Base-by-base conservation (phyloP, 2,329 filamentous ascomycete genomes). In the Monosporascus ibericus region DNA sequence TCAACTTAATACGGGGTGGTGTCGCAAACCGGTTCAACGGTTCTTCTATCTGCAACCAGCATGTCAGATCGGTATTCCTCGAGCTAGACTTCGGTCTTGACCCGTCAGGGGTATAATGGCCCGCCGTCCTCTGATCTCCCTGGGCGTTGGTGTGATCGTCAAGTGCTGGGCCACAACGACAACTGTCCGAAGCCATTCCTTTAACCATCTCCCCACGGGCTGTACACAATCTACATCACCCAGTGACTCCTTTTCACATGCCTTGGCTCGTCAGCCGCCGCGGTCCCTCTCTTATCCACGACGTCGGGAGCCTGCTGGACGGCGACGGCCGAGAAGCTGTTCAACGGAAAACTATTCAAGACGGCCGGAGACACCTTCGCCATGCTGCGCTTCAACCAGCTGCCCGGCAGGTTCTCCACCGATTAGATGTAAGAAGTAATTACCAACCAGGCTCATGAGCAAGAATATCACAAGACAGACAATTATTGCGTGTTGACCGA, bases 311-410 rank as follows among this genome's bases (percentile, higher is more conserved):
- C 5, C 42, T 27, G 7, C 42, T 46, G 15, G 42, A 30, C 42
- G 24, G n/a, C 24, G 11, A 46, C 22, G 14, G 42, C 11, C 42
- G 22, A 25, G 22, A 46, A 30, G 42, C 42, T 24, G 22, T 22
- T 46, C 42, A 30, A 46, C 42, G 15, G 30, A 27, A 15, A 2
- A 9, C 6, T 46, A 17, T 46, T 25, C 42, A 27, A 22, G 15
- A 4, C 7, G 25, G 42, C 42, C 24, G 18, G 52, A 24, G 54
- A 79, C 47, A 80, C 81, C 38, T 82, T 86, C 60, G 84, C 85
- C 48, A 86, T 88, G 64, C 79, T 87, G 65, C 84, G 78, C 60
- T 88, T 89, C 75, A 81, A 82, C 66, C 85, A 84, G 48, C 52
- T 47, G 15, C 50, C 36, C 64, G 75, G 80, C 57, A 75, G 78